Evolutionary conservation across 371 early-diverging fungal genomes (phyloP).

Genomic region (Lichtheimia ramosa): DNA sequence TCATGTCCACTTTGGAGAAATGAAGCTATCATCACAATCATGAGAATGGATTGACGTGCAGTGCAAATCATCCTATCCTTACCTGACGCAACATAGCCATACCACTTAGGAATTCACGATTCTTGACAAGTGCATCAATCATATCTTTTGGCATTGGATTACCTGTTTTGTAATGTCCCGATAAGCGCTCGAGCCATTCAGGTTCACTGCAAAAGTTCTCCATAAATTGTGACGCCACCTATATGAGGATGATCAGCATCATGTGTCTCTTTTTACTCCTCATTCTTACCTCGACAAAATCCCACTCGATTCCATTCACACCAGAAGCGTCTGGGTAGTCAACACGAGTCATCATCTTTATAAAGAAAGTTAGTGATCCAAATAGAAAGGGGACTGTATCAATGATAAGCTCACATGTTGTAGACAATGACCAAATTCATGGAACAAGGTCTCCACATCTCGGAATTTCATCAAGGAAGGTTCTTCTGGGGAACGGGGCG

Average conservation of each 20-base stretch:
- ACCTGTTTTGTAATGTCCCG: slow-evolving; percentile 59
- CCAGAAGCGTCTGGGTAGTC: slow-evolving; percentile 70
- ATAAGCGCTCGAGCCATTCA: slow-evolving; percentile 54
- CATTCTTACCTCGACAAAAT: slow-evolving; percentile 44
- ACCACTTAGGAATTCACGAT: slow-evolving; percentile 56
- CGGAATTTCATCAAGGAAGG: slow-evolving; percentile 66
- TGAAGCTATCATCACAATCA: slow-evolving; percentile 36
- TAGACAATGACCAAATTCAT: slow-evolving; percentile 72
- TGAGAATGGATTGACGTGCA: background rate
- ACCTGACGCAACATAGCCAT: slow-evolving; percentile 63
- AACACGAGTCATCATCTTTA: slow-evolving; percentile 61
- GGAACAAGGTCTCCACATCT: slow-evolving; percentile 68
- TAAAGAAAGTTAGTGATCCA: background rate
- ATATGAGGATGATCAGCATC: background rate
- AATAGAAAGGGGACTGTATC: no score
- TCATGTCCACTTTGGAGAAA: slow-evolving; percentile 60
- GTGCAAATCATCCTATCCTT: background rate
- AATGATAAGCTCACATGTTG: slow-evolving; percentile 50
- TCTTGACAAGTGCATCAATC: slow-evolving; percentile 53
- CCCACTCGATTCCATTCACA: slow-evolving; percentile 71
- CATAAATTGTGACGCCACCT: slow-evolving; percentile 74
- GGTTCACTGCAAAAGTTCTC: slow-evolving; percentile 70
- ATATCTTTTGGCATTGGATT: slow-evolving; percentile 65
- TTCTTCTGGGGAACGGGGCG: slow-evolving; percentile 48
- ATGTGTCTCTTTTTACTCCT: no score